These are phyloP conservation scores for Talinum fruticosum DNA, from an alignment of 148 eudicot species.

Conservation along the genomic window DNA sequence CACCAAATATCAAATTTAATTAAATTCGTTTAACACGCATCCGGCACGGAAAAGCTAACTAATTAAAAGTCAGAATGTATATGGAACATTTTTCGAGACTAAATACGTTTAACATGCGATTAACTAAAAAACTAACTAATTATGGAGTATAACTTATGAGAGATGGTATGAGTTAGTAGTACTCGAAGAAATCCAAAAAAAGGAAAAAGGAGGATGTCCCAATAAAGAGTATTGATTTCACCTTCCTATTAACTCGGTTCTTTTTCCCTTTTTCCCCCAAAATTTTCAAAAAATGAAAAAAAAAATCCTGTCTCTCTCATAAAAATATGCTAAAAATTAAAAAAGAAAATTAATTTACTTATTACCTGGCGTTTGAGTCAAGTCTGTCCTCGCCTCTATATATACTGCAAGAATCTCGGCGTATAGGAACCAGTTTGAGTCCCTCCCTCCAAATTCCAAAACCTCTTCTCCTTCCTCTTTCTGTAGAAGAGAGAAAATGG, in stretches of 20 bases:
- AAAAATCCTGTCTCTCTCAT: neutral
- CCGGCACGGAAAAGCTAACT: neutral
- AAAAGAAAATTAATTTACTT: neutral
- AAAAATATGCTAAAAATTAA: neutral
- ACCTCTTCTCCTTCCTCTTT: neutral
- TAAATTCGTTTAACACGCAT: neutral
- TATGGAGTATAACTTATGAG: neutral
- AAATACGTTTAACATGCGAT: neutral
- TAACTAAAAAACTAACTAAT: neutral
- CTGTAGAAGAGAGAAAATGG: neutral
- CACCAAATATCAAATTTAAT: neutral
- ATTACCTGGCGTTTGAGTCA: neutral
- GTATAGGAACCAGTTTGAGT: conserved; percentile 12
- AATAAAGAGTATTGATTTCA: neutral
- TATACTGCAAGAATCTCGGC: conserved; percentile 15
- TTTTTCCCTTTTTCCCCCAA: neutral
- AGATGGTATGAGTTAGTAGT: neutral
- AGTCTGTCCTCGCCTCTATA: conserved; percentile 20
- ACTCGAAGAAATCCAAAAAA: neutral
- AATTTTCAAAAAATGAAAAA: neutral
- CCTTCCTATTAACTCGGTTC: neutral
- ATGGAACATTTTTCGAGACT: neutral
- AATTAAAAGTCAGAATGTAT: neutral
- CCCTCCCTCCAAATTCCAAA: conserved; percentile 11
- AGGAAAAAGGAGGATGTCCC: neutral